These are phyloP conservation scores for Danielia oregonensis DNA, from an alignment of 805 yeast species.

Conservation along the genomic window DNA sequence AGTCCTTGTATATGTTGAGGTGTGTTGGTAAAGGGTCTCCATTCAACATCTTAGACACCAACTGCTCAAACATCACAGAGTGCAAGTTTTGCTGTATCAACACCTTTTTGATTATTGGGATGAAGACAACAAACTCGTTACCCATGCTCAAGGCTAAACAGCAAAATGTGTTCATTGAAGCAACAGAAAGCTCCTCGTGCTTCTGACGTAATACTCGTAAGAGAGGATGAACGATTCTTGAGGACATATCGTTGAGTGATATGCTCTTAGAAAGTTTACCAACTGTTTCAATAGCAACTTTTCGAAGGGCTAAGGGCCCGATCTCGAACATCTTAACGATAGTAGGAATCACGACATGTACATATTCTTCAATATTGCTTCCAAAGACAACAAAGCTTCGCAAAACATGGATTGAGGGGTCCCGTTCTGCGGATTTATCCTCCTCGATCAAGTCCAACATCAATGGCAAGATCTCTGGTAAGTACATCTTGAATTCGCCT, in stretches of 20 bases:
- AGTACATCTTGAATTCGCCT: conserved; percentile 83
- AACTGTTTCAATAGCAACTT: conserved; percentile 74
- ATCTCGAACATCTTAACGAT: conserved; percentile 77
- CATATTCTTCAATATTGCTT: conserved; percentile 79
- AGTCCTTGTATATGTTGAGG: conserved; percentile 64
- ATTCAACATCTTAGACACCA: conserved; percentile 71
- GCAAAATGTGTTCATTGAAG: conserved; percentile 77
- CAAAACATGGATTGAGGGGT: conserved; percentile 68
- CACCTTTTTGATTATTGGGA: conserved; percentile 74
- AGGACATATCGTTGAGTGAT: conserved; percentile 79
- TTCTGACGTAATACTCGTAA: conserved; percentile 57
- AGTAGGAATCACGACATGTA: conserved; percentile 83
- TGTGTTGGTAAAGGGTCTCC: conserved; percentile 85
- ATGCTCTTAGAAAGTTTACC: conserved; percentile 77
- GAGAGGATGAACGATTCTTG: conserved; percentile 84
- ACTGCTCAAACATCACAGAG: conserved; percentile 71
- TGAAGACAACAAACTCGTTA: conserved; percentile 76
- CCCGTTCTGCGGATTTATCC: conserved; percentile 58
- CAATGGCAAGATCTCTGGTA: conserved; percentile 74
- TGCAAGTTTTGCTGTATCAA: conserved; percentile 61
- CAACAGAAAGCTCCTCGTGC: conserved; percentile 57
- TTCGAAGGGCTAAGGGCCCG: conserved; percentile 57
- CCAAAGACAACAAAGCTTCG: conserved; percentile 86
- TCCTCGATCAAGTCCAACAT: conserved; percentile 73
- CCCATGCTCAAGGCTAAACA: conserved; percentile 78